Evolutionary conservation across 306 rosid species (phyloP), one percentile per base, ranked within the genome.

Genomic region (Vicia sativa): DNA sequence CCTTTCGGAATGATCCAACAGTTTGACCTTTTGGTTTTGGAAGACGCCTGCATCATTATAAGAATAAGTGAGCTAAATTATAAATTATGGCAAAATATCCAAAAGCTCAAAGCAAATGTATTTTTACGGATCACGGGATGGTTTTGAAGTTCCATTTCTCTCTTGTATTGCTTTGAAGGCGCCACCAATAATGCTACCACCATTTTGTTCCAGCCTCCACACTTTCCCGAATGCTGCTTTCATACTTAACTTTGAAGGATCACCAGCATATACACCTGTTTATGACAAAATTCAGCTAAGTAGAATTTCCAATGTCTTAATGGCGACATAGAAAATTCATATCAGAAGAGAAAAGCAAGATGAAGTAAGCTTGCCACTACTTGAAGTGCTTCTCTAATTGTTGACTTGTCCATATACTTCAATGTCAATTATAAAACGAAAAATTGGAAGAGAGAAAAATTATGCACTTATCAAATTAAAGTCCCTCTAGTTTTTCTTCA

Each of bases 211-310:
- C 49, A 93, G 83, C 79, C 50, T 88, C 99, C 99, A 93, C 58
- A 93, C 97, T 82, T 86, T 93, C 18, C 99, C 95, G 65, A 93
- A 93, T 65, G 99, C 99, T 57, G 99, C 99, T 78, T 90, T 90
- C 99, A 93, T 90, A 63, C 99, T 93, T 62, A 93, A 79, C 64
- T 93, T 90, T 69, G 99, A 85, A 90, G 99, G 97, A 80, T 93
- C 96, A 6, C 97, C 97, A 0, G 99, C 97, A 81, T 93, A 93
- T 69, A 93, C 99, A 65, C 99, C 99, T 93, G 77, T 37, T 61
- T 4, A 78, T 37, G 70, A 70, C 71, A 71, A 52, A 71, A 72
- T 7, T 45, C 62, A 65, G 65, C 64, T 65, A 68, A 53, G 72
- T 43, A 68, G 26, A 26, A 14, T 44, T 34, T 70, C 9, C 52